These are phyloP conservation scores for Urtica urens DNA, from an alignment of 306 rosid genomes.

Conservation along the genomic window DNA sequence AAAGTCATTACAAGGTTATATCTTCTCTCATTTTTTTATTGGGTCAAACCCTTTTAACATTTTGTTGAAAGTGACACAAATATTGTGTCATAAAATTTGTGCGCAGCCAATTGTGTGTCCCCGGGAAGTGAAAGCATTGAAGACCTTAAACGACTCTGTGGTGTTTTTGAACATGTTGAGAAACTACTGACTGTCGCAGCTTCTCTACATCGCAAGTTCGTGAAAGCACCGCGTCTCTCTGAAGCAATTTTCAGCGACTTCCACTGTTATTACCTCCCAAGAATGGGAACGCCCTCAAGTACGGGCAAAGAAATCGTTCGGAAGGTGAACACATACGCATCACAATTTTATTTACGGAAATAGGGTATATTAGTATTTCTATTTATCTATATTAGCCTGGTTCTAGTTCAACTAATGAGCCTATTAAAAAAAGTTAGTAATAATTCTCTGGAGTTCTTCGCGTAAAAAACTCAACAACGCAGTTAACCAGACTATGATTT, in stretches of 20 bases:
- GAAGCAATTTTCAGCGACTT: slow-evolving; percentile 63
- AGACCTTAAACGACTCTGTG: slow-evolving; percentile 53
- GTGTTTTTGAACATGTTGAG: slow-evolving; percentile 71
- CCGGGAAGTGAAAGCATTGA: slow-evolving; percentile 56
- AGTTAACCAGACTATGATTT: no score
- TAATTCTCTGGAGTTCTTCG: no score
- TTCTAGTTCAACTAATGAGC: no score
- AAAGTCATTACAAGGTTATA: slow-evolving; percentile 62
- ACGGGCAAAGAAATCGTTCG: slow-evolving; percentile 23
- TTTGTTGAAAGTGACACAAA: slow-evolving; percentile 5
- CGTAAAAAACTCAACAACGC: no score
- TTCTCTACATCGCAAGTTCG: slow-evolving; percentile 77
- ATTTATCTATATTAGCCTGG: no score
- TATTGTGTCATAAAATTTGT: slow-evolving; percentile 11
- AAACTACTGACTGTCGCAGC: slow-evolving; percentile 62
- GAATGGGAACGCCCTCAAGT: slow-evolving; percentile 43
- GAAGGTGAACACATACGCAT: slow-evolving; percentile 36
- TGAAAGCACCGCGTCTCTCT: slow-evolving; percentile 65
- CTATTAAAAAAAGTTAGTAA: no score
- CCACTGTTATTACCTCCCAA: slow-evolving; percentile 50
- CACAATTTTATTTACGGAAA: no score
- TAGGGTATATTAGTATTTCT: no score
- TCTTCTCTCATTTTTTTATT: slow-evolving; percentile 2
- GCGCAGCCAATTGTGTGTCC: slow-evolving; percentile 57
- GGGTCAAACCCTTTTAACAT: neutral